Evolutionary conservation across 257 asterid genomes (phyloP), one percentile per base, ranked within the genome.

Genomic region (Anisodus acutangulus): DNA sequence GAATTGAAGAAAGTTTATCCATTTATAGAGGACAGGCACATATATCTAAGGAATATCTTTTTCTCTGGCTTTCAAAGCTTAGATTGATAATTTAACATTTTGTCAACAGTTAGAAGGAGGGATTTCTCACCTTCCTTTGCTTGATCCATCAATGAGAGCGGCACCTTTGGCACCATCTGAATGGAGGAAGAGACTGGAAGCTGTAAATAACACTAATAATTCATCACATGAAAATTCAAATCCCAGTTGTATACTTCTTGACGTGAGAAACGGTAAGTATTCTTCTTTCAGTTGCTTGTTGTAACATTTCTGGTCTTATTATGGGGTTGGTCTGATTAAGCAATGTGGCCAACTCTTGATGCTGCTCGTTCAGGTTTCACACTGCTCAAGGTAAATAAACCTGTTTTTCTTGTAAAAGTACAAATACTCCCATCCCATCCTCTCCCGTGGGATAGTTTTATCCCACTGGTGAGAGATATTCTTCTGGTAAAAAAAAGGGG

Each of bases 81-180:
- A 49, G 9, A 53, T 45, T 83, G 78, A 69, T 31, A 69, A n/a
- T 83, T 70, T 17, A 80, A 55, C 51, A 45, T 31, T 69, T 86
- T 86, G 82, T 83, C 41, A 81, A 70, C 90, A 94, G 99, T 82
- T 92, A 84, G 97, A 91, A 89, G 97, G 94, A 89, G 94, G 94
- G 78, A 88, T 91, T 68, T 92, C 98, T 51, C 88, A 94, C 88
- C 98, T 96, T 89, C 98, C 99, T 87, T 89, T 96, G 93, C 93
- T 93, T 71, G 95, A 96, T 79, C 90, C 92, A 41, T 93, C 95
- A 66, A 89, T 88, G 90, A 91, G 97, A 85, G 98, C 99, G 67
- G 90, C 87, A 43, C 97, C 98, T 78, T 98, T 96, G 82, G 84
- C 97, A 55, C 97, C 99, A 83, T 89, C 93, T 87, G 93, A 94